Conservation (phyloP, 2,329 filamentous ascomycete genomes). For the Hymenoscyphus fraxineus region DNA sequence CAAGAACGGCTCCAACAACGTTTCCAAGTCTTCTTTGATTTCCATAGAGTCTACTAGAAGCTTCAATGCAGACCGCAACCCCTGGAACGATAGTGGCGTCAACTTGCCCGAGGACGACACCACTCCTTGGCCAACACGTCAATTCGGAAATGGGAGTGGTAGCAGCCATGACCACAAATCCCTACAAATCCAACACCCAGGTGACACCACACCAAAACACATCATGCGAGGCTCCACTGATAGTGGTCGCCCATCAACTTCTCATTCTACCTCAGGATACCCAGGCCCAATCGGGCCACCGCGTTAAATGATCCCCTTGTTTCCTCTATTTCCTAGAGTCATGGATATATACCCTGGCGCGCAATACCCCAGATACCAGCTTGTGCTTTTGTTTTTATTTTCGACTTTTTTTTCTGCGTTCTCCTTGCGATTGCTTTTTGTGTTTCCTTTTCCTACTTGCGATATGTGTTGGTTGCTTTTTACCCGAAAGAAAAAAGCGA, state of each 20-base stretch:
- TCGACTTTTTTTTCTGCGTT: constrained; percentile 22
- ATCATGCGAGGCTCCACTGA: constrained; percentile 80
- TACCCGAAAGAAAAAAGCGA: constrained; percentile 25
- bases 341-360: constrained; percentile 38
- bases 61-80: constrained; percentile 85
- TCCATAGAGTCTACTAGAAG: constrained; percentile 94
- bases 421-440: constrained; percentile 8
- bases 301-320: constrained; percentile 47
- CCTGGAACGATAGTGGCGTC: constrained; percentile 96
- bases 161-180: constrained; percentile 58
- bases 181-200: constrained; percentile 60
- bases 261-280: constrained; percentile 97
- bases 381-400: constrained; percentile 27
- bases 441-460: constrained; percentile 10
- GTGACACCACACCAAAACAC: constrained; percentile 81
- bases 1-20: constrained; percentile 83
- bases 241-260: constrained; percentile 88
- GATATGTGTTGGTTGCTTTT: constrained; percentile 15
- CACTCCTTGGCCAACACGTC: constrained; percentile 57
- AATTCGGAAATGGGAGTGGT: constrained; percentile 59
- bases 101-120: constrained; percentile 85
- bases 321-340: constrained; percentile 32
- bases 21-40: constrained; percentile 91
- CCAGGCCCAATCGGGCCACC: constrained; percentile 86
- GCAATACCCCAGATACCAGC: constrained; percentile 34